phyloP scores from a whole-genome alignment of 495 filamentous ascomycete species.

The Penicillium turbatum region DNA sequence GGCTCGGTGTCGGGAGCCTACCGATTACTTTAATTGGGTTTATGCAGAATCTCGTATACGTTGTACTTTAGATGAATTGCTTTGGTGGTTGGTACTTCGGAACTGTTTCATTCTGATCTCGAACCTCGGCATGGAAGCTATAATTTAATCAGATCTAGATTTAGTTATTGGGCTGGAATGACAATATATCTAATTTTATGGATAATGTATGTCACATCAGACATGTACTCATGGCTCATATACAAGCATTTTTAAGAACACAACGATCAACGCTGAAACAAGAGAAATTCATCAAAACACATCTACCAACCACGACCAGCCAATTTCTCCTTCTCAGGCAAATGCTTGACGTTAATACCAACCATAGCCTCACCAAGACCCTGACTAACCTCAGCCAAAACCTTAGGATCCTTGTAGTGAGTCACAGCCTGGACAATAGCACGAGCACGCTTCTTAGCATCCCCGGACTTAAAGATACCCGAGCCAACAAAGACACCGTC shows the following conservation, averaged over 20 bases:
- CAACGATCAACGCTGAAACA: constrained; percentile 11
- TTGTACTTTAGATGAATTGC: neutral
- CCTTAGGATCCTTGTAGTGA: constrained; percentile 79
- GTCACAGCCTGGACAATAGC: constrained; percentile 95
- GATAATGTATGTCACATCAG: constrained; percentile 10
- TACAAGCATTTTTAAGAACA: constrained; percentile 18
- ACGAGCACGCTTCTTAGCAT: constrained; percentile 79
- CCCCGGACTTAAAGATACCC: constrained; percentile 94
- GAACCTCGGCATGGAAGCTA: too few species aligned
- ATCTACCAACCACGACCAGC: constrained; percentile 81
- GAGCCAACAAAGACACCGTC: constrained; percentile 96
- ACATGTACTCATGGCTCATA: constrained; percentile 20
- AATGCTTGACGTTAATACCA: constrained; percentile 73
- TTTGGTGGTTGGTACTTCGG: too few species aligned
- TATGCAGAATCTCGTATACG: neutral
- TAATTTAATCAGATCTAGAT: neutral
- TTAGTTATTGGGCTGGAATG: neutral
- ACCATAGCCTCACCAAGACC: constrained; percentile 95
- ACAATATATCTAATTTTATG: constrained; percentile 3
- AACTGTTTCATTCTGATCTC: too few species aligned
- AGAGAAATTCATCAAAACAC: constrained; percentile 8
- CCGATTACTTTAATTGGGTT: neutral
- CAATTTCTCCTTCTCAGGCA: constrained; percentile 75
- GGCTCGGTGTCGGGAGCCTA: constrained; percentile 19
- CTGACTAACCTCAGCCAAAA: constrained; percentile 79